Evolutionary conservation across 2,329 filamentous ascomycete genomes (phyloP), one percentile per base, ranked within the genome.

Genomic region (Akanthomyces muscarius): DNA sequence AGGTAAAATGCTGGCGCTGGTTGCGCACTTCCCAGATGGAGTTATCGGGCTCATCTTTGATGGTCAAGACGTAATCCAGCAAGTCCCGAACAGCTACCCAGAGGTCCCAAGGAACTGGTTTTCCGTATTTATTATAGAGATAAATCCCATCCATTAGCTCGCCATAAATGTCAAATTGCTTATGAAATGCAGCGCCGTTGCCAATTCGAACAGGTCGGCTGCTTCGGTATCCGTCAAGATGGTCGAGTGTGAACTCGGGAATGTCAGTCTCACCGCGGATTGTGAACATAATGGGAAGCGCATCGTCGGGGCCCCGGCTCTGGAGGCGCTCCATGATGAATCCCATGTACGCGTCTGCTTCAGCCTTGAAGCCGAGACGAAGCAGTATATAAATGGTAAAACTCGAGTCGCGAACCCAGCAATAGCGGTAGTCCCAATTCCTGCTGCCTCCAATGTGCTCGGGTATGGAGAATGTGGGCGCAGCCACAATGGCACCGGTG

Each of bases 1-100:
- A 93, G 16, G 88, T 85, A 68, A 92, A 93, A 70, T 91, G 85
- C 73, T 92, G 89, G 71, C 89, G 89, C 69, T 86, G 78, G 67
- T 89, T 89, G 48, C 89, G 84, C 6, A 91, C 89, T 72, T 93
- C 90, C 90, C 89, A 92, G 69, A 92, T 93, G 3, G 88, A 91
- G 89, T 92, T 92, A 70, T 93, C 89, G 14, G 86, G 85, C 50
- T 87, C 77, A 63, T 87, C 75, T 71, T 87, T 83, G 60, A 92
- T 85, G 0, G 82, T 86, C 65, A 91, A 79, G 44, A 91, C 87
- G 68, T 90, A 89, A 70, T 92, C 81, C 23, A 87, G 74, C 73
- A 92, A 85, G 63, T 89, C 82, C 21, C 89, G 83, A 30, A 93
- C 84, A 3, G 85, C 81, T 48, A 87, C 81, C 89, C 89, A 93